Conservation (phyloP, 129 eudicot genomes). For the Arctium lappa region DNA sequence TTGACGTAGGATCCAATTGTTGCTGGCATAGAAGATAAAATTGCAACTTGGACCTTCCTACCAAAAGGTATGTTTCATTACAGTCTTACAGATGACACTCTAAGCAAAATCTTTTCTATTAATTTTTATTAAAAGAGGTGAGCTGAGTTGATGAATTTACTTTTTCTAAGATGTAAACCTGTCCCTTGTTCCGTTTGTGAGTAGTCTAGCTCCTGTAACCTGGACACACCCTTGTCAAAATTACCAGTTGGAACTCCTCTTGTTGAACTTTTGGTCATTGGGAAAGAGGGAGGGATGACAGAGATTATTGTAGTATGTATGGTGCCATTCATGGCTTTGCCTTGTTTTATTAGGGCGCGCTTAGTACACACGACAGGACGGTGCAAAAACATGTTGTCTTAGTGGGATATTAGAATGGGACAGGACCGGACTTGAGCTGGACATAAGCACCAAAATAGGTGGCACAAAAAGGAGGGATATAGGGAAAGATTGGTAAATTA, state of each 20-base stretch:
- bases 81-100: neutral
- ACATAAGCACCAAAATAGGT: too few species aligned
- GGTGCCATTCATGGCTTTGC: neutral
- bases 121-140: neutral
- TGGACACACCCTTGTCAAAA: neutral
- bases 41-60: conserved; percentile 93
- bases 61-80: conserved; percentile 67
- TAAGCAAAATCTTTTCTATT: neutral
- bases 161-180: neutral
- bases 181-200: neutral
- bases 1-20: conserved; percentile 78
- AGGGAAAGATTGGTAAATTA: too few species aligned
- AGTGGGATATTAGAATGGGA: too few species aligned
- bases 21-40: conserved; percentile 86
- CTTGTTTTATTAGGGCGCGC: too few species aligned
- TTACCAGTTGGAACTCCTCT: neutral
- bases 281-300: neutral
- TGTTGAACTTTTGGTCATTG: neutral
- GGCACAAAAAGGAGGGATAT: too few species aligned
- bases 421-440: too few species aligned
- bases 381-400: too few species aligned
- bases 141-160: neutral
- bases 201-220: neutral
- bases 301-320: neutral
- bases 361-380: too few species aligned